A percentile compares a stretch with the other conserved stretches of the same genome.
Conservation (phyloP, 192 early-diverging fungal genomes). For the Coemansia interrupta region DNA sequence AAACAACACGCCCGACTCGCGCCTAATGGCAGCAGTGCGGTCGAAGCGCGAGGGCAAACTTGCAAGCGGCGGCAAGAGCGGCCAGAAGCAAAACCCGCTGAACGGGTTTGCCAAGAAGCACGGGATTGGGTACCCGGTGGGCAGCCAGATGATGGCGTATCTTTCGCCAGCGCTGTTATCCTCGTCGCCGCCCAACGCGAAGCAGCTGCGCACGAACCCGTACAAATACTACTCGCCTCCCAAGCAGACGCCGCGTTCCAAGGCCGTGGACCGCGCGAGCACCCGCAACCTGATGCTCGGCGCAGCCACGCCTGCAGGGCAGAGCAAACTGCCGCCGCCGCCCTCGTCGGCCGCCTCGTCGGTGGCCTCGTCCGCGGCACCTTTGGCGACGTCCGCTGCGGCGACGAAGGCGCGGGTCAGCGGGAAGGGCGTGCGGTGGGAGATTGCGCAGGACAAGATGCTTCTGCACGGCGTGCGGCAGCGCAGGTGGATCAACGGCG, state of each 20-base stretch:
- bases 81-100: conserved; percentile 28
- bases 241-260: conserved; percentile 19
- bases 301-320: neutral
- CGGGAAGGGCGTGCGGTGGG: conserved; percentile 25
- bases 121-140: conserved; percentile 38
- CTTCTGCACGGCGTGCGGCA: conserved; percentile 37
- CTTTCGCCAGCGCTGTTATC: conserved; percentile 42
- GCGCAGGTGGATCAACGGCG: conserved; percentile 25
- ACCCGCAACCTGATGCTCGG: conserved; percentile 35
- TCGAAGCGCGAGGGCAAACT: conserved; percentile 23
- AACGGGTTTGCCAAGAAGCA: conserved; percentile 49
- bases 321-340: neutral
- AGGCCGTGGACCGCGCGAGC: conserved; percentile 7
- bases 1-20: conserved; percentile 14
- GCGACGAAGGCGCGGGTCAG: neutral
- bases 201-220: conserved; percentile 43
- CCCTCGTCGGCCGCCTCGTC: conserved; percentile 4
- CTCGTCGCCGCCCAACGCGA: conserved; percentile 44
- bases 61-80: conserved; percentile 13
- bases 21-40: conserved; percentile 21
- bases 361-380: neutral
- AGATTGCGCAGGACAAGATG: conserved; percentile 42
- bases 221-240: conserved; percentile 53
- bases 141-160: conserved; percentile 33
- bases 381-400: neutral